These are phyloP conservation scores for Rehmannia glutinosa DNA, from an alignment of 257 asterid species.

Conservation along the genomic window DNA sequence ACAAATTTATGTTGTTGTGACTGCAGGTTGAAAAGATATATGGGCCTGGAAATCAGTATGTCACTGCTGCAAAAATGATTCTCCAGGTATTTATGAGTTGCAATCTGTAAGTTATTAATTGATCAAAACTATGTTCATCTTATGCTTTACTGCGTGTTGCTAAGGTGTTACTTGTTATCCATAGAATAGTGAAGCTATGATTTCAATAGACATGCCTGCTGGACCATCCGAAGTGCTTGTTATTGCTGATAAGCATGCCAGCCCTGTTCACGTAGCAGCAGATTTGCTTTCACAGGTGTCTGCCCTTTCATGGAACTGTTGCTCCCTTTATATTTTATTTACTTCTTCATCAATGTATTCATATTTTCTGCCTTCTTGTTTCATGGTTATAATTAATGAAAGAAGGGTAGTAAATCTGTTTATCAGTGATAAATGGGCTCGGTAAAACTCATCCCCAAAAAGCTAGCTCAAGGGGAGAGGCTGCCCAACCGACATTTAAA, in stretches of 20 bases:
- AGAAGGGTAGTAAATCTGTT: not conserved
- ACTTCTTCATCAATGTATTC: not conserved
- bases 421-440: too few species aligned
- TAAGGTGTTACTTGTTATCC: constrained; percentile 27
- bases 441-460: too few species aligned
- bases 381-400: constrained; percentile 3
- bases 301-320: not conserved
- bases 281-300: constrained; percentile 95
- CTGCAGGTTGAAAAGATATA: constrained; percentile 87
- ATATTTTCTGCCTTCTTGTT: not conserved
- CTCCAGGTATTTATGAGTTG: constrained; percentile 56
- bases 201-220: constrained; percentile 98
- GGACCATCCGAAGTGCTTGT: constrained; percentile 99
- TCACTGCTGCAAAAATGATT: constrained; percentile 97
- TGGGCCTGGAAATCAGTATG: constrained; percentile 99
- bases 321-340: constrained; percentile 3
- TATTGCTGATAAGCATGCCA: constrained; percentile 84
- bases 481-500: too few species aligned
- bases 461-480: too few species aligned
- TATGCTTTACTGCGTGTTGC: not conserved
- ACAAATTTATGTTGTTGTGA: constrained; percentile 9
- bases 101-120: not conserved
- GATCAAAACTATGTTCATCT: not conserved
- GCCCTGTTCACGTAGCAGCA: constrained; percentile 89
- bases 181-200: constrained; percentile 98